These are phyloP conservation scores for Bodo saltans DNA, from an alignment of 78 protist genomes.

Conservation along the genomic window DNA sequence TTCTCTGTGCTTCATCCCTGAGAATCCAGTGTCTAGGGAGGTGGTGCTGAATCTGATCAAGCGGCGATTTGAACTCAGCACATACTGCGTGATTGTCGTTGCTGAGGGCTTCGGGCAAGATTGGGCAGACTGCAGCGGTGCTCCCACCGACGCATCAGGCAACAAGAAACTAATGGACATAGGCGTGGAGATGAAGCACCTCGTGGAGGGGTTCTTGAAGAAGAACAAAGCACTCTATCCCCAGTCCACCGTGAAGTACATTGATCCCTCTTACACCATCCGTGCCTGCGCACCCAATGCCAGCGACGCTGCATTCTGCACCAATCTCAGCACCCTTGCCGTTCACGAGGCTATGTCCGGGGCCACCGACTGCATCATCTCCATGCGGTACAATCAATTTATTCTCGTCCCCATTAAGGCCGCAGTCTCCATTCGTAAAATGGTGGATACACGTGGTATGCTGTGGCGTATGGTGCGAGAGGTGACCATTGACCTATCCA, in stretches of 20 bases:
- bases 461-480: constrained; percentile 1
- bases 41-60: neutral
- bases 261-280: constrained; percentile 64
- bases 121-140: neutral
- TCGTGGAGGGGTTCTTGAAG: neutral
- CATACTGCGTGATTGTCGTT: constrained; percentile 47
- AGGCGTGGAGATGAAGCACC: constrained; percentile 24
- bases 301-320: constrained; percentile 38
- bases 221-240: neutral
- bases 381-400: neutral
- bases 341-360: constrained; percentile 56
- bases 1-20: constrained; percentile 55
- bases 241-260: constrained; percentile 28
- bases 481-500: neutral
- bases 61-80: neutral
- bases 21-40: constrained; percentile 24
- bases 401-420: constrained; percentile 30
- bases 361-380: neutral
- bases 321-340: constrained; percentile 36
- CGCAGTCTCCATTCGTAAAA: neutral
- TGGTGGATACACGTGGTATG: neutral
- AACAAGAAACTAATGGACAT: constrained; percentile 16
- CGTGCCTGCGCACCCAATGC: constrained; percentile 36
- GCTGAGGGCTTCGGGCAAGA: constrained; percentile 66
- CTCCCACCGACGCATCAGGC: constrained; percentile 36